A percentile compares a stretch with the other conserved stretches of the same genome.
Conservation (phyloP, 305 asterid genomes). For the Rubia peregrina region DNA sequence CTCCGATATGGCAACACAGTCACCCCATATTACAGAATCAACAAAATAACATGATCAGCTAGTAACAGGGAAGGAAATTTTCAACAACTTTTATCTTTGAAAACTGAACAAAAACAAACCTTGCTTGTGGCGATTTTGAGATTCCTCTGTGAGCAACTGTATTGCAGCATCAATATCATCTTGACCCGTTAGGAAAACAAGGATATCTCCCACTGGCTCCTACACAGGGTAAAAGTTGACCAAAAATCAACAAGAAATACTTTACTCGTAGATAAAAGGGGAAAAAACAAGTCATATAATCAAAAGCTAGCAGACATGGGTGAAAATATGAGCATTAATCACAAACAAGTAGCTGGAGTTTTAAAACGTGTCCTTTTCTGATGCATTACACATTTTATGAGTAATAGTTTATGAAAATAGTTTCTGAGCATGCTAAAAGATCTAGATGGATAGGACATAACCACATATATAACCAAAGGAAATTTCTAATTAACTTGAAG, state of each 20-base stretch:
- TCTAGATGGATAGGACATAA: background rate
- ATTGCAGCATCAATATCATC: slow-evolving; percentile 94
- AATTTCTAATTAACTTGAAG: background rate
- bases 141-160: slow-evolving; percentile 80
- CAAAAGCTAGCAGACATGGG: background rate
- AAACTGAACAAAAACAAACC: slow-evolving; percentile 30
- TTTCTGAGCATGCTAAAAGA: background rate
- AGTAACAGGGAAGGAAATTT: background rate
- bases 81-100: background rate
- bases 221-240: slow-evolving; percentile 22
- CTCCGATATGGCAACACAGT: background rate
- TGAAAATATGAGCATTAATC: background rate
- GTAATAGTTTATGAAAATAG: background rate
- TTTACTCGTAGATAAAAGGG: background rate
- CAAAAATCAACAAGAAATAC: background rate
- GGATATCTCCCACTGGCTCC: slow-evolving; percentile 91
- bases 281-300: background rate
- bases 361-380: background rate
- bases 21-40: background rate
- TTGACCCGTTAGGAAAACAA: slow-evolving; percentile 92
- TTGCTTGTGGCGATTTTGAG: slow-evolving; percentile 43
- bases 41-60: background rate
- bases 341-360: background rate
- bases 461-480: background rate
- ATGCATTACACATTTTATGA: background rate